These are phyloP conservation scores for Cladosporium velox DNA, from an alignment of 2,329 filamentous ascomycete genomes.

Conservation along the genomic window DNA sequence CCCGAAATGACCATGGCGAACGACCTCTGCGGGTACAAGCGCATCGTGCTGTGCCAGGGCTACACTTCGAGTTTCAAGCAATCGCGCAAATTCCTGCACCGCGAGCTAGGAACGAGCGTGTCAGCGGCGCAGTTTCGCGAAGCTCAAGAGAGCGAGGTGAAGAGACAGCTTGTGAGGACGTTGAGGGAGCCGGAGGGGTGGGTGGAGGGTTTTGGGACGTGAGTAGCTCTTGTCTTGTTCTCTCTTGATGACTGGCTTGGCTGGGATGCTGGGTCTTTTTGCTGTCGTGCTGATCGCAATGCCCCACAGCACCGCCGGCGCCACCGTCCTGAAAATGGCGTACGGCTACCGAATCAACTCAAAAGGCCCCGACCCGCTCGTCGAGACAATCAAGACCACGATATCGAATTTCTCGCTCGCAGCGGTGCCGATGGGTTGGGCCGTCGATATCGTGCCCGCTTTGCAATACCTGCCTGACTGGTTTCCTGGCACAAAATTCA, in stretches of 20 bases:
- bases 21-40: not conserved
- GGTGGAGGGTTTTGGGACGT: not conserved
- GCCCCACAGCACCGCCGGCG: not conserved
- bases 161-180: not conserved
- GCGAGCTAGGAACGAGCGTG: not conserved
- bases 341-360: not conserved
- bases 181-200: not conserved
- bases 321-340: not conserved
- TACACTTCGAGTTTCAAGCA: not conserved
- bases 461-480: conserved; percentile 48
- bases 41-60: not conserved
- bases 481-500: conserved; percentile 50
- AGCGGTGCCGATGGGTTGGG: not conserved
- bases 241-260: too few relatives aligned
- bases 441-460: conserved; percentile 50
- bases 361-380: not conserved
- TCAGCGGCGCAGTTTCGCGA: not conserved
- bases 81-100: not conserved
- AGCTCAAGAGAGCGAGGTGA: not conserved
- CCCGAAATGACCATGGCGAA: not conserved
- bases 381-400: not conserved
- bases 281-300: not conserved
- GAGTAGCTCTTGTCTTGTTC: not conserved
- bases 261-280: not conserved
- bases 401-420: not conserved